A percentile compares a stretch with the other conserved stretches of the same genome.
phyloP scores from a whole-genome alignment of 305 asterid genomes.

The Lippia alba region DNA sequence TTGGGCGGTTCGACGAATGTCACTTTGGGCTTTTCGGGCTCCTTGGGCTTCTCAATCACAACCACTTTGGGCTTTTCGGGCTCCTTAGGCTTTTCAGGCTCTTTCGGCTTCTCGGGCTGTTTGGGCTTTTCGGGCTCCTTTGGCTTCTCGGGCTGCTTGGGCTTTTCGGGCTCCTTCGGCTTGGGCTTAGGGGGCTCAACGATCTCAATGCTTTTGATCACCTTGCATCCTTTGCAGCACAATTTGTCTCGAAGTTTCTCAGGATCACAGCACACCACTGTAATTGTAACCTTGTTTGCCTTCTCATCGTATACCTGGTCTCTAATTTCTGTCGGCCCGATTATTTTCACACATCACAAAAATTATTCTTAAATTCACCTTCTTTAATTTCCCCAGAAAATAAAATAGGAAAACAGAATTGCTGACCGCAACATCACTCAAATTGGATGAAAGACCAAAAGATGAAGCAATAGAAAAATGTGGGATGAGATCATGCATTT shows the following conservation, averaged over 20 bases:
- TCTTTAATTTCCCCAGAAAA: no score
- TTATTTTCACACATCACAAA: constrained; percentile 30
- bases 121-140: constrained; percentile 56
- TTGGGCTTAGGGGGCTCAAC: constrained; percentile 55
- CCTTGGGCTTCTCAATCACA: constrained; percentile 34
- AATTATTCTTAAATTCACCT: background rate
- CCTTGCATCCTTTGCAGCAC: constrained; percentile 56
- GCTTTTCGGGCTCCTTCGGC: constrained; percentile 38
- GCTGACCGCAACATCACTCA: background rate
- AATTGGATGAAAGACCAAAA: constrained; percentile 6
- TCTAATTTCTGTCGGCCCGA: constrained; percentile 64
- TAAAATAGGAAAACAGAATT: background rate
- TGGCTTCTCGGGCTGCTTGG: constrained; percentile 35
- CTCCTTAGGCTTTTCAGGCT: constrained; percentile 37
- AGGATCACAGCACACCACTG: constrained; percentile 70
- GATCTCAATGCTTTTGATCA: constrained; percentile 71
- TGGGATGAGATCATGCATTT: constrained; percentile 13
- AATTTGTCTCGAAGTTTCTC: constrained; percentile 75
- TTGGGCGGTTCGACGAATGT: background rate
- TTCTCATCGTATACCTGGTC: constrained; percentile 69
- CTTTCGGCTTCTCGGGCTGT: constrained; percentile 35
- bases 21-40: constrained; percentile 26
- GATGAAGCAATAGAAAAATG: background rate
- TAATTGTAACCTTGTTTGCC: constrained; percentile 61
- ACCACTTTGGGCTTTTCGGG: constrained; percentile 24